Evolutionary conservation across 2,329 filamentous ascomycete genomes (phyloP), one percentile per base, ranked within the genome.

Genomic region (Claviceps spartinae): DNA sequence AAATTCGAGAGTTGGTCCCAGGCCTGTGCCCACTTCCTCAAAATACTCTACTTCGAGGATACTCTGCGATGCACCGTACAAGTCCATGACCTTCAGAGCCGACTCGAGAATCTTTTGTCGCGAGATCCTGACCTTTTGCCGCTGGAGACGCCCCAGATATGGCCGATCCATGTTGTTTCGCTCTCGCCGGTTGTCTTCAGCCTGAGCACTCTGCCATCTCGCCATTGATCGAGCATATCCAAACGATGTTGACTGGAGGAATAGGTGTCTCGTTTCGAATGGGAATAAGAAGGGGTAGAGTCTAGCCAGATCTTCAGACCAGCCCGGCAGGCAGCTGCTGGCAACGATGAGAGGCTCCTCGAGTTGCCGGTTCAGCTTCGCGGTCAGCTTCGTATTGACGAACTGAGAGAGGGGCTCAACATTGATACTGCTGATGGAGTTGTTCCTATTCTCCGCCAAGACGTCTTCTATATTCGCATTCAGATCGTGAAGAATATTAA

Each of bases 31-130:
- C 22, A 98, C 93, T 69, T 98, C 93, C 62, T 97, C 93, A 59
- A 98, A 98, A 63, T 98, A 98, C 63, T 98, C 94, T 2, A 98
- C 91, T 63, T 98, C 93, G 0, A 98, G 72, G 30, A 97, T 87
- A 65, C 91, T 97, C 54, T 95, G 88, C 1, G 91, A 95, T n/a
- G 88, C 88, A 0, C 93, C 93, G 61, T 98, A 98, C 2, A 97
- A 78, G 60, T 98, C 91, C 91, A 98, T 97, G 34, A 98, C 93
- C 68, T 98, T 98, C 66, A 97, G 76, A 0, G 93, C 93, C 14
- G 93, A 97, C 65, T 98, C 93, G 7, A 98, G 75, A 46, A 98
- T 96, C 61, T 94, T 89, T n/a, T 81, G 82, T 44, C 93, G 82
- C 5, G 91, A 95, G 55, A 98, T 97, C 45, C 93, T 85, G n/a